Evolutionary conservation across 2,329 filamentous ascomycete genomes (phyloP), one percentile per base, ranked within the genome.

Genomic region (Exophiala oligosperma): DNA sequence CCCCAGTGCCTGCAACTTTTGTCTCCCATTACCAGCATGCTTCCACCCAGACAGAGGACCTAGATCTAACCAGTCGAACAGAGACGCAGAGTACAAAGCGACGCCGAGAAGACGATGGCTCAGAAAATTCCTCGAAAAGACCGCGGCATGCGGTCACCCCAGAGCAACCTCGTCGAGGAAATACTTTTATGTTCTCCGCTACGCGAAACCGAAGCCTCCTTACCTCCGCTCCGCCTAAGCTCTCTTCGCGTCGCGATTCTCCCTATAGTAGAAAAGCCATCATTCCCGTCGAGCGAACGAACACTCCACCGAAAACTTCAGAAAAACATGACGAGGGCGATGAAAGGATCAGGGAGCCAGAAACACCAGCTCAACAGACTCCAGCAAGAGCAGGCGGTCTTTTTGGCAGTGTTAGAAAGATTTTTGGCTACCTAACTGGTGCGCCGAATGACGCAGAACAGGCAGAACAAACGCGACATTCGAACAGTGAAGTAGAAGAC

Each of bases 381-480:
- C 26, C 43, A 28, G 14, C 46, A 2, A 28, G 43, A n/a, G 46
- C 46, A 47, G 44, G 32, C 21, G 51, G 61, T 28, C 24, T 63
- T 38, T 50, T 63, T 40, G 61, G 61, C 35, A 63, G 61, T 55
- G 61, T 63, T 43, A 61, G 41, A 46, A 63, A 59, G 51, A 38
- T 63, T 28, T 56, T 63, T 50, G 61, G 61, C 8, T 58, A 52
- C 38, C 51, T 61, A 11, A 53, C 38, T 14, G 43, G 52, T 38
- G 37, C 49, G 11, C 49, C 47, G 21, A 49, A 44, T 48, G 37
- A 52, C 17, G 26, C 48, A 38, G 21, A 32, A 49, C 43, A 44
- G 21, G 9, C 23, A 29, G 23, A 3, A 29, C 21, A 47, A 26
- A 21, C 52, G 26, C 41, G 44, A 41, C 47, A 57, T 49, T 41